A percentile compares a stretch with the other conserved stretches of the same genome.
Evolutionary conservation across 305 asterid genomes (phyloP).

Genomic region (Caryopteris hybrid): DNA sequence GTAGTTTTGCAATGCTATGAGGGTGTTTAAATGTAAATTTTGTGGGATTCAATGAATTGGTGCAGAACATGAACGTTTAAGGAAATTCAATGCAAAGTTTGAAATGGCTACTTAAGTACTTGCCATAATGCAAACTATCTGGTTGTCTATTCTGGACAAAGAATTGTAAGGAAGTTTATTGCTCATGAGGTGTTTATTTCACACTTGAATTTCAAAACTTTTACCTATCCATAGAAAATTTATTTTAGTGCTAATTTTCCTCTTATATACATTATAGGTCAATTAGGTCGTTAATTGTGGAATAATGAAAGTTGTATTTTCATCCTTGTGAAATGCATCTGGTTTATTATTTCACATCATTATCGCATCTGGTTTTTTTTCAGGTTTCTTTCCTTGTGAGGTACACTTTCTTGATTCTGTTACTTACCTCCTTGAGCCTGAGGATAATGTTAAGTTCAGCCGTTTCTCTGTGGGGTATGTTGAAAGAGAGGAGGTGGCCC

Average conservation of each 20-base stretch:
- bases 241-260: neutral
- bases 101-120: neutral
- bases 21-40: neutral
- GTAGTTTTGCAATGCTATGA: slow-evolving; percentile 4
- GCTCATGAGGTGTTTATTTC: neutral
- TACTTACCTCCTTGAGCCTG: slow-evolving; percentile 63
- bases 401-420: slow-evolving; percentile 64
- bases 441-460: slow-evolving; percentile 51
- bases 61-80: neutral
- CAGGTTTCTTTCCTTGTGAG: slow-evolving; percentile 81
- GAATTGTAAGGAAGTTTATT: neutral
- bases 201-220: neutral
- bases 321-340: slow-evolving; percentile 9
- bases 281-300: neutral
- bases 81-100: neutral
- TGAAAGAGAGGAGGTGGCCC: slow-evolving; percentile 49
- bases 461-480: slow-evolving; percentile 69
- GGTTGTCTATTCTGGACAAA: neutral
- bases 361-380: slow-evolving; percentile 1
- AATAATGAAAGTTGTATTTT: neutral
- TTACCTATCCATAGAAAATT: neutral
- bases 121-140: neutral
- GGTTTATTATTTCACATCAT: slow-evolving; percentile 9
- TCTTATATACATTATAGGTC: neutral
- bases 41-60: neutral